These are phyloP conservation scores for Centrapalus pauciflorus DNA, from an alignment of 129 eudicot genomes.

Conservation along the genomic window DNA sequence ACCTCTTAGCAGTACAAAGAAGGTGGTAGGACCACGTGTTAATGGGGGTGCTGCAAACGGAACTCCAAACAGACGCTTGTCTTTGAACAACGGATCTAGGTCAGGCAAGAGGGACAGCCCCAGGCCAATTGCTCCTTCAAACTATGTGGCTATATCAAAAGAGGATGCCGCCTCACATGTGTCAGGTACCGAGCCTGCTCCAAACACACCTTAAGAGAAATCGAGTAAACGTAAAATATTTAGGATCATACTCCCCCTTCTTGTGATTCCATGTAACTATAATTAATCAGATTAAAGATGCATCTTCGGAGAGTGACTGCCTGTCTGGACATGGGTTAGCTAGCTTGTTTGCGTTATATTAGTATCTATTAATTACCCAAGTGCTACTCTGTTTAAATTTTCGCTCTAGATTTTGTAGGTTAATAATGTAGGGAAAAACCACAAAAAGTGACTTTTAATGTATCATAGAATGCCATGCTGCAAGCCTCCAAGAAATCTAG, in stretches of 20 bases:
- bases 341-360: slow-evolving; percentile 12
- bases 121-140: slow-evolving; percentile 67
- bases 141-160: slow-evolving; percentile 72
- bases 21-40: slow-evolving; percentile 75
- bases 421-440: too few species aligned
- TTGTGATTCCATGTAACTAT: slow-evolving; percentile 6
- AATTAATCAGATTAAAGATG: slow-evolving; percentile 17
- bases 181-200: slow-evolving; percentile 57
- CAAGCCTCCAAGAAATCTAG: too few species aligned
- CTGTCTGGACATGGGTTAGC: slow-evolving; percentile 2
- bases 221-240: slow-evolving; percentile 9
- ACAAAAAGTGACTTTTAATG: too few species aligned
- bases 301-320: slow-evolving; percentile 10
- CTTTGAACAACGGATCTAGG: slow-evolving; percentile 66
- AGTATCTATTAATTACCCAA: neutral
- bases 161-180: slow-evolving; percentile 79
- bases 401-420: too few species aligned
- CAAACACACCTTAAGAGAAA: slow-evolving; percentile 50
- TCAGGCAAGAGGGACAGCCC: slow-evolving; percentile 63
- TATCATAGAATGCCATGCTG: too few species aligned
- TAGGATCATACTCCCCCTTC: slow-evolving; percentile 19
- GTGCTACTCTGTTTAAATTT: too few species aligned
- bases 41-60: slow-evolving; percentile 73
- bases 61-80: slow-evolving; percentile 66
- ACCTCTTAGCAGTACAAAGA: slow-evolving; percentile 54